These are phyloP conservation scores for Malbranchea cinnamomea DNA, from an alignment of 2,329 filamentous ascomycete genomes.

Conservation along the genomic window DNA sequence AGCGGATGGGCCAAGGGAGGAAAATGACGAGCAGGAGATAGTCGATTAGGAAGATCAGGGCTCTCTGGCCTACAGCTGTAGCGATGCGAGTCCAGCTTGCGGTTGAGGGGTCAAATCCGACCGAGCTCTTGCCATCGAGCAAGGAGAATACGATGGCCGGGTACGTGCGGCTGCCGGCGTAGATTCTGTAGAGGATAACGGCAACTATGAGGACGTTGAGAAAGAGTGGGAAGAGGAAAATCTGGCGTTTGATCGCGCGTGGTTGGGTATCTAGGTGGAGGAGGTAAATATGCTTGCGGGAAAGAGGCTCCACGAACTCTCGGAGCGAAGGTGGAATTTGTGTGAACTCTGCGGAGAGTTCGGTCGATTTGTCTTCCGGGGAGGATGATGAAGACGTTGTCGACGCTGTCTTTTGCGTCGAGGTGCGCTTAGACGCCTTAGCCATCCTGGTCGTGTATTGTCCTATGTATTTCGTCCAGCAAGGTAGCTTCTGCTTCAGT, in stretches of 20 bases:
- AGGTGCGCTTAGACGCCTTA: slow-evolving; percentile 19
- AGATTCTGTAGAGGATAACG: slow-evolving; percentile 54
- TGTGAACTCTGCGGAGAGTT: slow-evolving; percentile 49
- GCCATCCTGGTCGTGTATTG: slow-evolving; percentile 16
- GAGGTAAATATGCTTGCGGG: slow-evolving; percentile 61
- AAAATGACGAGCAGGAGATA: slow-evolving; percentile 53
- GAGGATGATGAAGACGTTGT: slow-evolving; percentile 16
- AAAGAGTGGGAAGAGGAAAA: slow-evolving; percentile 63
- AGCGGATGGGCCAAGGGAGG: slow-evolving; percentile 59
- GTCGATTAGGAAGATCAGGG: slow-evolving; percentile 56
- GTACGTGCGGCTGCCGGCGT: slow-evolving; percentile 58
- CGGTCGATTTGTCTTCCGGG: slow-evolving; percentile 9
- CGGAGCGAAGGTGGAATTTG: slow-evolving; percentile 46
- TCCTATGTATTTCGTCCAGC: neutral
- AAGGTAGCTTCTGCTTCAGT: too few species aligned
- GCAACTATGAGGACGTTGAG: slow-evolving; percentile 56
- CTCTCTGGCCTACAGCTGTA: slow-evolving; percentile 44
- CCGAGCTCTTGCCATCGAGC: slow-evolving; percentile 51
- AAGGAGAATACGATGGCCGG: slow-evolving; percentile 47
- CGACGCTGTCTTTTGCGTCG: slow-evolving; percentile 15
- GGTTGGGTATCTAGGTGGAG: slow-evolving; percentile 65
- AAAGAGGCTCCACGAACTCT: slow-evolving; percentile 52
- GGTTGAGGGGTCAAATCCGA: slow-evolving; percentile 45
- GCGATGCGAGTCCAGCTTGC: slow-evolving; percentile 43
- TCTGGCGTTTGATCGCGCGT: slow-evolving; percentile 57